Base-by-base conservation (phyloP, 1,284 basidiomycete genomes). In the Puccinia novopanici region DNA sequence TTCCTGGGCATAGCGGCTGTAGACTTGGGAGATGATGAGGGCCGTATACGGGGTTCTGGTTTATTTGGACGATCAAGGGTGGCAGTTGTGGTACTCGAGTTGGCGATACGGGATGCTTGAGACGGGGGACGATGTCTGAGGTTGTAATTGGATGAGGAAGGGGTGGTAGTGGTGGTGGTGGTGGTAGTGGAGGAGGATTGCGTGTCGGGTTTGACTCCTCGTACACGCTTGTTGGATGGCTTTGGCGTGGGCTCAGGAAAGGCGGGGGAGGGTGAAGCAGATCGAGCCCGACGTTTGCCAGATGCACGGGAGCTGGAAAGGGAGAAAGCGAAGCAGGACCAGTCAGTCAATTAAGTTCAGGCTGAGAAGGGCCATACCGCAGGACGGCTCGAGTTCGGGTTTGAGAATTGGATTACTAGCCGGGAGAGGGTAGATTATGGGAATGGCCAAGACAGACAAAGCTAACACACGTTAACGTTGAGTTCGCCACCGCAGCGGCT, bases 251-350 rank as follows among this genome's bases (percentile, higher is more conserved):
- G 65, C 55, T 72, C 55, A 73, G 67, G 52, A 45, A 61, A 63
- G 55, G 50, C 59, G 42, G 78, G 71, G 61, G 78, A 74, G 65
- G 78, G 70, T 50, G 78, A 80, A 55, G 70, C 57, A 54, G 71
- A 80, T 72, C 77, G 67, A 71, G 77, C 77, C 77, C 77, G 67
- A 80, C 77, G 77, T 80, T 80, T 80, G 77, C 77, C 78, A 68
- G 78, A 80, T 74, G 70, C 71, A 80, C 68, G 68, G 71, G 78
- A 74, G 71, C 71, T 73, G 24, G 48, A 52, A 37, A n/a, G 48
- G 40, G 37, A 55, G n/a, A 22, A 48, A 75, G 57, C 10, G 57
- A 61, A 30, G 59, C 8, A 37, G 17, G 59, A 61, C 15, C 61
- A 27, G 72, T 61, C 34, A 75, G 52, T 54, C 15, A 61, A 75